Percentiles rank a stretch among this genome's conserved stretches.
Conservation (phyloP, 192 early-diverging fungal species). For the Gaertneriomyces semiglobifer region DNA sequence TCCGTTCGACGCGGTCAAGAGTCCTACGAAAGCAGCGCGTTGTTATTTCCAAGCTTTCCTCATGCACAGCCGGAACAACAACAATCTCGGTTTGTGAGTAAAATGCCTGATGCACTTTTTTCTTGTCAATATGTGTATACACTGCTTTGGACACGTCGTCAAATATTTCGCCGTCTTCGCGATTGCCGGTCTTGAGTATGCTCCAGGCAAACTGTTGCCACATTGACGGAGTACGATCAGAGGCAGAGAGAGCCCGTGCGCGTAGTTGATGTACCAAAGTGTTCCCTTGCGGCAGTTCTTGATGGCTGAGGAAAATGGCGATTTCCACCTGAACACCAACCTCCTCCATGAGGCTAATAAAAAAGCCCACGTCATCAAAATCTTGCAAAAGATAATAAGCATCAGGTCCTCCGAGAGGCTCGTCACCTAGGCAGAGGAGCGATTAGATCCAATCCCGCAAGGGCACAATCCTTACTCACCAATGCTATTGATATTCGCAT, state of each 20-base stretch:
- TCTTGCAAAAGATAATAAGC: conserved; percentile 47
- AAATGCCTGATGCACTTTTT: conserved; percentile 32
- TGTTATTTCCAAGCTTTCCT: not conserved
- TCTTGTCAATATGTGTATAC: conserved; percentile 33
- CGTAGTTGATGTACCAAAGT: not conserved
- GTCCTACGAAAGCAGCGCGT: conserved; percentile 30
- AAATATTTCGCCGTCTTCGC: conserved; percentile 35
- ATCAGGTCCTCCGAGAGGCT: conserved; percentile 52
- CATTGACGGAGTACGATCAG: conserved; percentile 11
- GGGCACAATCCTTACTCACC: conserved; percentile 17
- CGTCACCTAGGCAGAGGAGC: conserved; percentile 35
- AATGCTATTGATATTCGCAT: conserved; percentile 37
- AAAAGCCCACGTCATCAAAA: conserved; percentile 36
- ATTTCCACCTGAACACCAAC: conserved; percentile 33
- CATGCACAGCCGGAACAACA: conserved; percentile 25
- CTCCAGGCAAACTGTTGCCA: conserved; percentile 39
- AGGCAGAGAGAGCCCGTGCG: not conserved
- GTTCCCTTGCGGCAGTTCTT: not conserved
- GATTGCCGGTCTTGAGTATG: not conserved
- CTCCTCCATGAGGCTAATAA: conserved; percentile 46
- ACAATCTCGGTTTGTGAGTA: conserved; percentile 32
- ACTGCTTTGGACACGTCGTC: conserved; percentile 35
- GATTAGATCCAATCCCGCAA: not conserved
- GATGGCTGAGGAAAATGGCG: conserved; percentile 24
- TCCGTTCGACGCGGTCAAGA: not conserved